Conservation (phyloP, 805 yeast genomes). For the Metschnikowia chrysomelidarum region DNA sequence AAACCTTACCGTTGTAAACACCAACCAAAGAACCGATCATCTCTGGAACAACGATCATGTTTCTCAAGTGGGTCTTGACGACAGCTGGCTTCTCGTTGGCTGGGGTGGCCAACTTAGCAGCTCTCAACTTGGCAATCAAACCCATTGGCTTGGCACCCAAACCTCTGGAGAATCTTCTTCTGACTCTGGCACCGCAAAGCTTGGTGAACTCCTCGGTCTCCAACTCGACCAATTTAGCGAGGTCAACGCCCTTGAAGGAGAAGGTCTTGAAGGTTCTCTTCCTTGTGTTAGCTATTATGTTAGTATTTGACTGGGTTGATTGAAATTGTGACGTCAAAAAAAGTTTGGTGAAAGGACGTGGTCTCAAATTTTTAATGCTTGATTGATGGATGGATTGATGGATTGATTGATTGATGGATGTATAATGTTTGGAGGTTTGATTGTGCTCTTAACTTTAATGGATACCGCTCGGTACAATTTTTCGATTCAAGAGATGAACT, state of each 20-base stretch:
- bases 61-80: constrained; percentile 99
- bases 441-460: too few relatives aligned
- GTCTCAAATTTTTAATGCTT: too few relatives aligned
- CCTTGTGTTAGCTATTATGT: constrained; percentile 54
- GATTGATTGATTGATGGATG: too few relatives aligned
- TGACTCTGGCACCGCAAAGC: constrained; percentile 96
- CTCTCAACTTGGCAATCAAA: constrained; percentile 95
- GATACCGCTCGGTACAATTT: too few relatives aligned
- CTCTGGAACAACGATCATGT: constrained; percentile 98
- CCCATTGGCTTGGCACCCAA: constrained; percentile 92
- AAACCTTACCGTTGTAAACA: constrained; percentile 99
- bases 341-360: too few relatives aligned
- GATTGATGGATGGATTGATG: too few relatives aligned
- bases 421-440: too few relatives aligned
- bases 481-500: too few relatives aligned
- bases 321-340: too few relatives aligned
- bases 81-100: constrained; percentile 95
- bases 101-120: constrained; percentile 88
- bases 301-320: too few relatives aligned
- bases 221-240: constrained; percentile 89
- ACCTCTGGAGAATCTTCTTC: constrained; percentile 99
- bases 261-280: constrained; percentile 94
- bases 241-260: constrained; percentile 98
- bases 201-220: constrained; percentile 96
- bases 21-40: constrained; percentile 99